phyloP scores from a whole-genome alignment of 2,329 filamentous ascomycete species.

The Akanthomyces uredinophilus region DNA sequence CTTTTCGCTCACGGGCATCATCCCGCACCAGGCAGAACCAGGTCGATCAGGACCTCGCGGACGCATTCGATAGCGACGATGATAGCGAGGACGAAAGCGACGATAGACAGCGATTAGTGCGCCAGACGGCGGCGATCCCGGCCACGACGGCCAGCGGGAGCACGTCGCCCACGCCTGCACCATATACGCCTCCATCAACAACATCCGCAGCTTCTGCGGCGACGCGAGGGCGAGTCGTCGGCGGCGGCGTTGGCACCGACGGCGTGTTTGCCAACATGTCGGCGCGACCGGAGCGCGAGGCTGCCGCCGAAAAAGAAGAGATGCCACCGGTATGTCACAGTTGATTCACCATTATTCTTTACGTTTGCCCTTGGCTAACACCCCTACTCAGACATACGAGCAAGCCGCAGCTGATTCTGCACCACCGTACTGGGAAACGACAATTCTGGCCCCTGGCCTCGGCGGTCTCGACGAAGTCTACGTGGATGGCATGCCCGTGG shows the following conservation, averaged over 20 bases:
- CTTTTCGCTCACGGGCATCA: constrained; percentile 81
- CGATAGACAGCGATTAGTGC: constrained; percentile 82
- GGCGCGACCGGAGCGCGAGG: constrained; percentile 80
- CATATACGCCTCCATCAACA: constrained; percentile 24
- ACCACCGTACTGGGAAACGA: constrained; percentile 98
- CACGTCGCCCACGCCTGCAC: constrained; percentile 19
- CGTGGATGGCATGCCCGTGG: constrained; percentile 90
- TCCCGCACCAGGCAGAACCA: constrained; percentile 37
- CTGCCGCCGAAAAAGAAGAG: constrained; percentile 67
- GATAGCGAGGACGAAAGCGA: constrained; percentile 68
- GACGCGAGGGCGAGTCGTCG: constrained; percentile 45
- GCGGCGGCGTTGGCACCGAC: constrained; percentile 75
- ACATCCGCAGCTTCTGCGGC: constrained; percentile 29
- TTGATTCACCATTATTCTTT: too few species aligned
- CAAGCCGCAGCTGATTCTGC: constrained; percentile 95
- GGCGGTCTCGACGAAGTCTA: constrained; percentile 92
- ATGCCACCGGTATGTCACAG: constrained; percentile 73
- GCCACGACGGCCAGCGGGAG: constrained; percentile 19
- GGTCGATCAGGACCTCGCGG: constrained; percentile 77
- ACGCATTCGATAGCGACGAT: constrained; percentile 83
- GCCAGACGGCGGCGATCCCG: constrained; percentile 47
- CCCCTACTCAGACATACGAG: constrained; percentile 74
- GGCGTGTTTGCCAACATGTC: constrained; percentile 95
- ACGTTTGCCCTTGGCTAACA: background rate
- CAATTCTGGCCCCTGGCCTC: constrained; percentile 87